Evolutionary conservation across 1,284 basidiomycete species (phyloP).

Genomic region (Pisolithus thermaeus): DNA sequence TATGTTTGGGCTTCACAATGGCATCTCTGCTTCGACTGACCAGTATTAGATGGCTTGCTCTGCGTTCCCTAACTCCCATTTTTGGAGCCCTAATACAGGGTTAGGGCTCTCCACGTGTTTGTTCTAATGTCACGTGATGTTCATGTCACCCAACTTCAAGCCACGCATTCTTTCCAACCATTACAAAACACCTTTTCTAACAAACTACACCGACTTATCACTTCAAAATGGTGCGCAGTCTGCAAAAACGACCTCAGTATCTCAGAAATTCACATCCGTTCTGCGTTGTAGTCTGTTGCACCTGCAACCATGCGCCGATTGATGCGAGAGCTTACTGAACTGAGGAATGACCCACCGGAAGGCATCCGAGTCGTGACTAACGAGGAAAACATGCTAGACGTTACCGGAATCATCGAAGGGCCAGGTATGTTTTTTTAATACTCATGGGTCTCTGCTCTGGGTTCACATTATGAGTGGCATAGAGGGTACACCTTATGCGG

Average conservation of each 20-base stretch:
- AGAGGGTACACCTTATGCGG: slow-evolving; percentile 90
- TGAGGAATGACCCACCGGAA: slow-evolving; percentile 78
- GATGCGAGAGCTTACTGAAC: slow-evolving; percentile 77
- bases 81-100: slow-evolving; percentile 4
- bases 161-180: slow-evolving; percentile 25
- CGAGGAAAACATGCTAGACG: slow-evolving; percentile 81
- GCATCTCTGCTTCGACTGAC: not conserved
- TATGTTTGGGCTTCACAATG: slow-evolving; percentile 9
- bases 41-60: no score
- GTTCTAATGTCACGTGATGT: not conserved
- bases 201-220: slow-evolving; percentile 7
- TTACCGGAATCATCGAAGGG: slow-evolving; percentile 74
- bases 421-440: slow-evolving; percentile 50
- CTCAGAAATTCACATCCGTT: not conserved
- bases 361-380: slow-evolving; percentile 80
- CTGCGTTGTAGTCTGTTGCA: slow-evolving; percentile 33
- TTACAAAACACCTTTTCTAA: slow-evolving; percentile 7
- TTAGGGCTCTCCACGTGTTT: slow-evolving; percentile 5
- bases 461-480: slow-evolving; percentile 15
- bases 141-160: not conserved
- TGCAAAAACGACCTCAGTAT: not conserved
- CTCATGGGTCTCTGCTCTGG: slow-evolving; percentile 7
- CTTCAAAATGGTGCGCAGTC: slow-evolving; percentile 20
- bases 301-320: slow-evolving; percentile 66
- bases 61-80: not conserved